These are phyloP conservation scores for Macadamia tetraphylla DNA, from an alignment of 164 flowering plant genomes.

Conservation along the genomic window DNA sequence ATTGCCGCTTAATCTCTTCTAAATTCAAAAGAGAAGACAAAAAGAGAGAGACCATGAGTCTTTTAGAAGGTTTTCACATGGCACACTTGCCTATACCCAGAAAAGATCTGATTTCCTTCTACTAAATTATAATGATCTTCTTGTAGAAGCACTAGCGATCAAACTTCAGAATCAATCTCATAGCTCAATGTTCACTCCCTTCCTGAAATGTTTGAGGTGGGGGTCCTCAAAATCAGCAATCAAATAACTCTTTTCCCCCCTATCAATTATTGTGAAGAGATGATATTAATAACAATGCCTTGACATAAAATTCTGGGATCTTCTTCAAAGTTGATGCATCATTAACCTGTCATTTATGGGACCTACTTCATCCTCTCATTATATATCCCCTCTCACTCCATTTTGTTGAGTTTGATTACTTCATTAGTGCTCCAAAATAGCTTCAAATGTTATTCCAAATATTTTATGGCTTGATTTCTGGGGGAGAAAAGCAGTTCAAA, in stretches of 20 bases:
- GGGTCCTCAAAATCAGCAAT: background rate
- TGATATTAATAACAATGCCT: background rate
- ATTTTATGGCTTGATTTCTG: conserved; percentile 4
- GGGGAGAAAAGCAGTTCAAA: conserved; percentile 13
- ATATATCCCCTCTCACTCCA: no score
- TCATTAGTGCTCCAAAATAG: no score
- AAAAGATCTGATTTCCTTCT: no score
- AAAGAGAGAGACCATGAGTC: no score
- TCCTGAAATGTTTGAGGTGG: background rate
- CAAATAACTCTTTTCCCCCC: background rate
- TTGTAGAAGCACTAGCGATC: background rate
- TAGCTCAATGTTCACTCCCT: background rate
- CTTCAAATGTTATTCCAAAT: no score
- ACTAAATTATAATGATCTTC: no score
- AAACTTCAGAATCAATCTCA: background rate
- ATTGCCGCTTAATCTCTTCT: background rate
- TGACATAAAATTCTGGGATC: background rate
- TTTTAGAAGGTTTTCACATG: no score
- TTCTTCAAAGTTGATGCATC: conserved; percentile 1
- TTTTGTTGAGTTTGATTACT: no score
- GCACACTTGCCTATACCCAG: no score
- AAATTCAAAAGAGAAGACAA: background rate
- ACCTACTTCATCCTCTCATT: conserved; percentile 2
- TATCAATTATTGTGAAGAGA: background rate
- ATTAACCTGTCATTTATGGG: background rate